Base-by-base conservation (phyloP, 345 rosid genomes). In the Eucalyptus grandis region DNA sequence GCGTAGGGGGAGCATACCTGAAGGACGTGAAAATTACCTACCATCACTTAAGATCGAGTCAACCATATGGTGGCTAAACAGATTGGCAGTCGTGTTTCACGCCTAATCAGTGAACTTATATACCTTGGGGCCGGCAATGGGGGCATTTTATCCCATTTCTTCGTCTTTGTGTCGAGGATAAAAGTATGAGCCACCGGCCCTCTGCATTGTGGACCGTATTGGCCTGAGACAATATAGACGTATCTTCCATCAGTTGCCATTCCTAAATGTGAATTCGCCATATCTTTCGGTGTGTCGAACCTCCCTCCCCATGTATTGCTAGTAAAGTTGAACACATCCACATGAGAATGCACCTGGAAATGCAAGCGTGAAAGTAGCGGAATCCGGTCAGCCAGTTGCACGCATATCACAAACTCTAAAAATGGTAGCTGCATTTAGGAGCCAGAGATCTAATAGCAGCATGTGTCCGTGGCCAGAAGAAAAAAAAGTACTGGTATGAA, bases 1-100 rank as follows among this genome's bases (percentile, higher is more conserved):
- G 98, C 88, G 98, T 97, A 40, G 98, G 97, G 7, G 98, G 98
- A 87, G 98, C 96, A 93, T 96, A 96, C 95, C 98, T 97, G 90
- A 92, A 90, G 88, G 8, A 86, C 44, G 14, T 86, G 88, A 86
- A 53, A 51, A 43, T 50, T 86, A 50, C 43, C 56, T 30, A 31
- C 6, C 37, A 14, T 34, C 47, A 24, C 88, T 86, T 21, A 6
- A n/a, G 27, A 31, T 6, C 19, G 6, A 49, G 62, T 11, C 46
- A 19, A n/a, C 6, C 15, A 6, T 86, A 16, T 49, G 58, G 54
- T 17, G 43, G 88, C 88, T 31, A 31, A 69, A 77, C 22, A 24
- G 3, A 69, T 49, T 50, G 13, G 86, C 86, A 67, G 44, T 69
- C 12, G 15, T 3, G 58, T 77, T 37, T 77, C 83, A 6, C 5